A percentile compares a stretch with the other conserved stretches of the same genome.
Evolutionary conservation across 2,329 filamentous ascomycete species (phyloP).

Genomic region (Setomelanomma holmii): DNA sequence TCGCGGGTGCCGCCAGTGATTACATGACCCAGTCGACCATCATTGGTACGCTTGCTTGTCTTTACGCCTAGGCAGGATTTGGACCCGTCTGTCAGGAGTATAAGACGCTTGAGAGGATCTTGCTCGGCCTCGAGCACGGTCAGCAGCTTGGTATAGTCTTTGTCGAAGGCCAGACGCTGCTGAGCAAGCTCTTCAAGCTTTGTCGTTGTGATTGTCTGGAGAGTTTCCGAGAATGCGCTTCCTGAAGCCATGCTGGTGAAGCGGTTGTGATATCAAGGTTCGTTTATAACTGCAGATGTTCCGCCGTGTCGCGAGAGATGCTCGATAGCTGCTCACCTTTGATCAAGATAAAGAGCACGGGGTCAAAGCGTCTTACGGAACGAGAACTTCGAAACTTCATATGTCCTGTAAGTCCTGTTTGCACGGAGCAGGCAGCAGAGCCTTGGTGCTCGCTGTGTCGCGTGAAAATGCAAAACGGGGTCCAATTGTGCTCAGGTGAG

Average conservation of each 20-base stretch:
- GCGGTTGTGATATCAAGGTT: neutral
- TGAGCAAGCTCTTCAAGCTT: constrained; percentile 49
- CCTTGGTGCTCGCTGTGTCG: neutral
- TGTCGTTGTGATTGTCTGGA: constrained; percentile 46
- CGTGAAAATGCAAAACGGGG: neutral
- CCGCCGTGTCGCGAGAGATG: too few relatives aligned
- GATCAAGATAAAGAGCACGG: neutral
- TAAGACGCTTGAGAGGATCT: constrained; percentile 33
- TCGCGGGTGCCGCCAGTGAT: constrained; percentile 26
- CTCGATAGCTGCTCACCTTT: too few relatives aligned
- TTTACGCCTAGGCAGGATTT: constrained; percentile 38
- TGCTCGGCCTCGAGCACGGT: constrained; percentile 14
- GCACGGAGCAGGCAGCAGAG: neutral
- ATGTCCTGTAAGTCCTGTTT: neutral
- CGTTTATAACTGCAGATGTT: too few relatives aligned
- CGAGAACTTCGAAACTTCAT: neutral
- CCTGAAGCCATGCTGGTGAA: constrained; percentile 13
- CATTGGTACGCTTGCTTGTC: constrained; percentile 14
- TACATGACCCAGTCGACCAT: constrained; percentile 21
- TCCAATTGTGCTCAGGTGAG: neutral
- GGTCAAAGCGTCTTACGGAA: neutral
- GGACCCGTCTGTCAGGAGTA: constrained; percentile 34
- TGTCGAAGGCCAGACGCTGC: constrained; percentile 40
- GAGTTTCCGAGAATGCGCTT: constrained; percentile 44
- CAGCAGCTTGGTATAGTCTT: constrained; percentile 31